Base-by-base conservation (phyloP, 768 basidiomycete genomes). In the Coprinopsis strossmayeri region DNA sequence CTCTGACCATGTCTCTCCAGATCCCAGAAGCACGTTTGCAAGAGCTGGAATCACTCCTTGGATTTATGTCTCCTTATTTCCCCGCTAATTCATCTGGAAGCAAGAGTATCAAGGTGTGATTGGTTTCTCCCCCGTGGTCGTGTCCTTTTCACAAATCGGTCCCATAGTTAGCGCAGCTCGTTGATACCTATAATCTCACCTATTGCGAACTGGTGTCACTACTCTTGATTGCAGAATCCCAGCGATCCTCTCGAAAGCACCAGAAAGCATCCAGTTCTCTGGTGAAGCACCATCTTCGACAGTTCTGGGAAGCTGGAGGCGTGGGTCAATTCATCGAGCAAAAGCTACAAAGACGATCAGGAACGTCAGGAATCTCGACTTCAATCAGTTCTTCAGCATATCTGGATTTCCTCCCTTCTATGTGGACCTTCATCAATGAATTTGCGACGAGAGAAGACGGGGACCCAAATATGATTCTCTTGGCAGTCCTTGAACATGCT, bases 61-160 rank as follows among this genome's bases (percentile, higher is more conserved):
- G 74, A 10, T 82, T 91, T 59, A 85, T 95, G 76, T 64, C 79
- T 3, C 72, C 83, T 2, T 91, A 92, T 64, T 96, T 98, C 61
- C 94, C 94, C 1, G 92, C 91, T 63, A 63, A 59, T 34, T 63
- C 67, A 4, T 62, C 69, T 52, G 65, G 69, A 2, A 53, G 63
- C 49, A 71, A 75, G 38, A 84, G 87, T 59, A 71, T 76, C 53
- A 84, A 84, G 74, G 87, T 78, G 42, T 52, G 50, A 13, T 49
- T 38, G 18, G 18, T n/a, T 39, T 5, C 34, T 24, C 21, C 18
- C 28, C 53, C 26, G 2, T 28, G n/a, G 18, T 26, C 24, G 13
- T 43, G 39, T 42, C 46, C n/a, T n/a, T n/a, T n/a, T 44, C 7
- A 35, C 40, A 28, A 13, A 37, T 20, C 20, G 12, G 40, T 43